Conservation (phyloP, 2,329 filamentous ascomycete genomes). For the Fusarium continuum region DNA sequence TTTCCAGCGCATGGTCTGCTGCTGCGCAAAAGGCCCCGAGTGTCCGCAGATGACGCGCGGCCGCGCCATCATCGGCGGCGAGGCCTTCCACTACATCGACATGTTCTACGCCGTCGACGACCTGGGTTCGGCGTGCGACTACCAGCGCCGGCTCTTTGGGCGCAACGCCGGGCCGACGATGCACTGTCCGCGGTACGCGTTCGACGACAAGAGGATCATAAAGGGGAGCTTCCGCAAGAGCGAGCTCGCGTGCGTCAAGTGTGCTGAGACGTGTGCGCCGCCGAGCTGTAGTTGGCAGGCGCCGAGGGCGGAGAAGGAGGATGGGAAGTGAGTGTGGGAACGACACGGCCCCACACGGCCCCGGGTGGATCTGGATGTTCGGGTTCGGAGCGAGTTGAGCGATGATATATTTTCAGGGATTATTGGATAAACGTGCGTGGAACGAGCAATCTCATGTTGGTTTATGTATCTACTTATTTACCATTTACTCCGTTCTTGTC, state of each 20-base stretch:
- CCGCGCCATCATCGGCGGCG: slow-evolving; percentile 34
- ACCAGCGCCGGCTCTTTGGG: slow-evolving; percentile 41
- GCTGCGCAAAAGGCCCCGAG: slow-evolving; percentile 42
- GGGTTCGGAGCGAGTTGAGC: not conserved
- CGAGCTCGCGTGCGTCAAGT: slow-evolving; percentile 41
- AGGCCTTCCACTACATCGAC: slow-evolving; percentile 41
- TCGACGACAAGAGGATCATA: slow-evolving; percentile 42
- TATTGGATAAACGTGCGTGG: rapidly evolving
- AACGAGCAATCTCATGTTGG: not conserved
- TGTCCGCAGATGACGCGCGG: slow-evolving; percentile 41
- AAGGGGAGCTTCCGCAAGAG: slow-evolving; percentile 40
- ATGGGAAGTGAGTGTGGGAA: not conserved
- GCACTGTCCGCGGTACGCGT: slow-evolving; percentile 40
- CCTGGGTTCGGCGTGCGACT: slow-evolving; percentile 42
- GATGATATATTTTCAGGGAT: too few relatives aligned
- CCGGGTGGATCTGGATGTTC: not conserved
- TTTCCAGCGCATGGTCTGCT: slow-evolving; percentile 42
- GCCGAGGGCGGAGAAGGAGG: slow-evolving; percentile 25
- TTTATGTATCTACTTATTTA: not conserved
- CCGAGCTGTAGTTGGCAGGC: slow-evolving; percentile 43
- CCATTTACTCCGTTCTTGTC: slow-evolving; percentile 5
- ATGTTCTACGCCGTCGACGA: slow-evolving; percentile 41
- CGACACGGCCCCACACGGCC: not conserved
- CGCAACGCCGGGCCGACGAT: slow-evolving; percentile 36
- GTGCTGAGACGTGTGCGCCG: slow-evolving; percentile 42